These are phyloP conservation scores for Rhodomyrtus tomentosa DNA, from an alignment of 345 rosid genomes.

Conservation along the genomic window DNA sequence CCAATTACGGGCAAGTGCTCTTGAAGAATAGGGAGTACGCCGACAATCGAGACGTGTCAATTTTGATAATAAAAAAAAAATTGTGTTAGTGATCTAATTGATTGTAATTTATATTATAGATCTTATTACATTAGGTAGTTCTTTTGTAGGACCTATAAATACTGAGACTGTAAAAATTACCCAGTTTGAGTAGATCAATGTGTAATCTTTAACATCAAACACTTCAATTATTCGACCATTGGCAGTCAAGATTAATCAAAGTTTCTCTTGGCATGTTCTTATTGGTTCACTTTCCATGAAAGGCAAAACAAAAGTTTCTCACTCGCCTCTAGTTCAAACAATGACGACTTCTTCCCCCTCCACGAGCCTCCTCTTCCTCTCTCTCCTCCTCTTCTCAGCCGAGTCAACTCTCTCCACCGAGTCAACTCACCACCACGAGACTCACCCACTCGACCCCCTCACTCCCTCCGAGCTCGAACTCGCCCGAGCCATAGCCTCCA, in stretches of 20 bases:
- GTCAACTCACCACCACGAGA: conserved; percentile 3
- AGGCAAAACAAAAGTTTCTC: not conserved
- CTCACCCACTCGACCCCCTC: conserved; percentile 69
- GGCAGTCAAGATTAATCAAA: not conserved
- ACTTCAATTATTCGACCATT: not conserved
- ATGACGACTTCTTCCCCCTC: not conserved
- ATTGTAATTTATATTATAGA: too few species aligned
- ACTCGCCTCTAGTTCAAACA: not conserved
- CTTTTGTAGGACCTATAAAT: not conserved
- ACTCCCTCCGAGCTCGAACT: conserved; percentile 45
- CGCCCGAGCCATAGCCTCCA: conserved; percentile 24
- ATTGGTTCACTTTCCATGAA: not conserved
- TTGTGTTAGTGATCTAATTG: too few species aligned
- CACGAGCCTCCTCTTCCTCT: not conserved
- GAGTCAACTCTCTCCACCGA: conserved; percentile 2
- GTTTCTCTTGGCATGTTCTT: not conserved
- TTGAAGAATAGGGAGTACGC: too few species aligned
- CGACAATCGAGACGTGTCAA: too few species aligned
- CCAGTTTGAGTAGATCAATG: not conserved
- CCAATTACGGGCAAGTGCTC: too few species aligned
- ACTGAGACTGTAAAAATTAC: fast-evolving
- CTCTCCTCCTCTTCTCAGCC: not conserved
- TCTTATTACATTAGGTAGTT: not conserved
- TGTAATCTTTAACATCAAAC: not conserved
- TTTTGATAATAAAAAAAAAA: too few species aligned